Evolutionary conservation across 441 rosid genomes (phyloP), one percentile per base, ranked within the genome.

Genomic region (Pelargonium citronellum): DNA sequence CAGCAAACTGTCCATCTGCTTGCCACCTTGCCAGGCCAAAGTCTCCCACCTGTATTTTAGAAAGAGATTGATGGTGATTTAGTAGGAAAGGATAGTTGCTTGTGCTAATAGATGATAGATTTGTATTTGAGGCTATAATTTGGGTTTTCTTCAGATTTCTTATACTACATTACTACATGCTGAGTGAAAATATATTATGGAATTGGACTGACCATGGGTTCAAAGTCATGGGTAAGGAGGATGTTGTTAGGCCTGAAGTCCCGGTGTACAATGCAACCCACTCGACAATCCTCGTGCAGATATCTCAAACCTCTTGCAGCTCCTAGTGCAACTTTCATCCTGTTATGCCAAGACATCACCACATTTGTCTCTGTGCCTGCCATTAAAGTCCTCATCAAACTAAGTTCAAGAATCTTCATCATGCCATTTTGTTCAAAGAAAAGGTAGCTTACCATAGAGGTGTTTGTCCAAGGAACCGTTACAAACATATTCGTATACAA

Each of bases 211-310:
- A 83, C 90, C 88, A 86, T 78, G 17, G 88, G 82, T 62, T 83
- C 88, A 51, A 78, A 86, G 58, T 86, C 86, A 80, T 86, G 90
- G 30, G 90, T 86, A 34, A 86, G 83, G 60, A 86, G 84, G 76
- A 86, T 77, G 71, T 83, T 83, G 61, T 69, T 81, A 44, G 90
- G 88, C 72, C 87, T 73, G 70, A 86, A 78, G 71, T 84, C 88
- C 64, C 90, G 69, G 55, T 86, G 90, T 20, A 81, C 79, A 68
- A 86, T 84, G 79, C 88, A 83, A 1, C 90, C 90, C 0, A 83
- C 88, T 76, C 87, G 70, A 60, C 87, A 86, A 69, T 86, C 90
- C 76, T 86, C 87, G 64, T 86, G 88, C 27, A 86, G 85, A 73
- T 84, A 86, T 68, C 85, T 72, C 74, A 86, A 77, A 39, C 86